Conservation (phyloP, 2,329 filamentous ascomycete species). For the Decorospora gaudefroyi region DNA sequence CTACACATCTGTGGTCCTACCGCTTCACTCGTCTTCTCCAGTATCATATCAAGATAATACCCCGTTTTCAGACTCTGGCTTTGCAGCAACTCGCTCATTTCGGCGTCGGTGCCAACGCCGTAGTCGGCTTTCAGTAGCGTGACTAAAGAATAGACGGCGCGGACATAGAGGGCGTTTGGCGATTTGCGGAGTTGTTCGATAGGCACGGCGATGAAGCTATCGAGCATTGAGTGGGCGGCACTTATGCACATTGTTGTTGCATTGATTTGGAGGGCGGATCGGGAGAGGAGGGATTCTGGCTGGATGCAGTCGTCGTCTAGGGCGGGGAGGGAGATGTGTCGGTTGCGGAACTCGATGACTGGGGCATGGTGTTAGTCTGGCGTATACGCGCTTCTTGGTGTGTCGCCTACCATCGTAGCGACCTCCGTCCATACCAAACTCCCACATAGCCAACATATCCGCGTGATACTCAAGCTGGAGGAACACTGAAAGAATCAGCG, state of each 20-base stretch:
- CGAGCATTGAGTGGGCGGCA: conserved; percentile 40
- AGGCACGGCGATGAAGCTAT: conserved; percentile 34
- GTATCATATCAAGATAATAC: conserved; percentile 35
- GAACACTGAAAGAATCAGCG: conserved; percentile 12
- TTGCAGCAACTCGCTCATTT: conserved; percentile 43
- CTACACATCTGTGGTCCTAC: conserved; percentile 40
- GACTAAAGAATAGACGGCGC: conserved; percentile 41
- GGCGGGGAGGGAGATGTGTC: conserved; percentile 41
- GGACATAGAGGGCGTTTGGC: conserved; percentile 39
- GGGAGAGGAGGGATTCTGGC: conserved; percentile 40
- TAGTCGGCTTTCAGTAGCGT: conserved; percentile 44
- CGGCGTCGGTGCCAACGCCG: conserved; percentile 39
- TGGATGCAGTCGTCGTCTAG: conserved; percentile 42
- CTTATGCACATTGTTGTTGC: conserved; percentile 44
- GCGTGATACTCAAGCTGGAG: conserved; percentile 40
- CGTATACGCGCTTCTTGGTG: no score
- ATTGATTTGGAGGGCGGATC: conserved; percentile 43
- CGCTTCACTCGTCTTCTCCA: conserved; percentile 30
- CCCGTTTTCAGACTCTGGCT: conserved; percentile 39
- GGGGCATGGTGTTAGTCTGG: not conserved
- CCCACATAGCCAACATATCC: conserved; percentile 45
- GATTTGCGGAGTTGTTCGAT: conserved; percentile 30
- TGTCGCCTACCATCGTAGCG: conserved; percentile 32
- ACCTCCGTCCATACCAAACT: conserved; percentile 47
- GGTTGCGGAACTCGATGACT: conserved; percentile 43